Base-by-base conservation (phyloP, 495 filamentous ascomycete species). In the Daldinia concentrica region DNA sequence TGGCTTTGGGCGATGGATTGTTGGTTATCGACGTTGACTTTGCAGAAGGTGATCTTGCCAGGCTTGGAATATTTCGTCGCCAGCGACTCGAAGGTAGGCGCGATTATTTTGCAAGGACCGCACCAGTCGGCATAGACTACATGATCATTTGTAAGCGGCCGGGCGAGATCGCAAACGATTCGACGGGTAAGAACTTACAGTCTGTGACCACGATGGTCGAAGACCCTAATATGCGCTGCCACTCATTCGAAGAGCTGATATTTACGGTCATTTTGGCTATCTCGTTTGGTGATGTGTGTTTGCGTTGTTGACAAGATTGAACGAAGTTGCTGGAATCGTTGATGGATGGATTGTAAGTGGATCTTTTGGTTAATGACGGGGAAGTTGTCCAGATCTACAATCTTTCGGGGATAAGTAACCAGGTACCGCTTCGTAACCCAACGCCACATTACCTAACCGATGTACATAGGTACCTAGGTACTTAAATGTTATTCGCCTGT, bases 61-160 rank as follows among this genome's bases (percentile, higher is more conserved):
- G 86, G 84, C 65, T 83, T 85, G 17, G 85, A 79, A 75, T 87
- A 84, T 58, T 84, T 82, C 39, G 79, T 76, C 29, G 89, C 83
- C 27, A 91, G 86, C 30, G 81, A 78, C 51, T 88, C 85, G 81
- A 89, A 91, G 55, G 82, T 80, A n/a, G 90, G 90, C 26, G 87
- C 85, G 74, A 92, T 90, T 78, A 86, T 84, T 73, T 90, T 89
- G 85, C 90, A 92, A 27, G 90, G 89, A 8, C 87, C 88, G 79
- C 90, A 91, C 89, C 89, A 91, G 76, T 89, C 87, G 72, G 89
- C 89, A 70, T 88, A 89, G 79, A 91, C 83, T 85, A 37, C 15
- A 56, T 30, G 9, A 32, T 57, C 55, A 66, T 74, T 74, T 69
- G 72, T 71, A 58, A 69, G 72, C 66, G 37, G 14, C n/a, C 37